A percentile compares a stretch with the other conserved stretches of the same genome.
phyloP scores from a whole-genome alignment of 495 filamentous ascomycete genomes.

The Penicillium chermesinum region DNA sequence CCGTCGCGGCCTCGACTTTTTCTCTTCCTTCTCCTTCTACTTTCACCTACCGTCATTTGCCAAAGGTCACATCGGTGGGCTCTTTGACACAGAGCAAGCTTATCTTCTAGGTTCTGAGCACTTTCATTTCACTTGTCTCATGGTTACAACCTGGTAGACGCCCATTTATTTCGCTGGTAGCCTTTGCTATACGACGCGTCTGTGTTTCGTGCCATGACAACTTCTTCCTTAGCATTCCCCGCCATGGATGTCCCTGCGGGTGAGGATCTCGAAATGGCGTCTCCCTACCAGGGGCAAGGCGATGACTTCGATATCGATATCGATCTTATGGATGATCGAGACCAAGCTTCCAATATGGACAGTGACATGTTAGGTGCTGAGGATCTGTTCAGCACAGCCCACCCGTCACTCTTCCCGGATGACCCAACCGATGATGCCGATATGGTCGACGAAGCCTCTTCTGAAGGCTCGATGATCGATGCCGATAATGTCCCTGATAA shows the following conservation, averaged over 20 bases:
- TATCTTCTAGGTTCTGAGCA: not conserved
- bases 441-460: slow-evolving; percentile 47
- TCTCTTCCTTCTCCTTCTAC: slow-evolving; percentile 14
- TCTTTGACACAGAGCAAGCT: not conserved
- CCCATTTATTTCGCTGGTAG: slow-evolving; percentile 15
- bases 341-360: slow-evolving; percentile 44
- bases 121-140: not conserved
- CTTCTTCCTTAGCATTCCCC: slow-evolving; percentile 28
- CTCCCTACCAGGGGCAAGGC: slow-evolving; percentile 42
- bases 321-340: slow-evolving; percentile 52
- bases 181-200: slow-evolving; percentile 12
- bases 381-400: slow-evolving; percentile 29
- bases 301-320: slow-evolving; percentile 76
- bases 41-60: not conserved
- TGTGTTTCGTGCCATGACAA: slow-evolving; percentile 38
- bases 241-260: slow-evolving; percentile 38
- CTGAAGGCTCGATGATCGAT: slow-evolving; percentile 38
- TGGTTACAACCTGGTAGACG: slow-evolving; percentile 3
- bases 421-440: slow-evolving; percentile 40
- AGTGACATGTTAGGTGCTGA: slow-evolving; percentile 61
- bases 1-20: slow-evolving; percentile 12
- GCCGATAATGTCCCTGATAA: slow-evolving; percentile 28
- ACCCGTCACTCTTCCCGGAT: slow-evolving; percentile 30
- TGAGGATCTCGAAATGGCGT: slow-evolving; percentile 52
- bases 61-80: not conserved